Conservation (phyloP, 257 asterid genomes). For the Fraxinus cuspidata region DNA sequence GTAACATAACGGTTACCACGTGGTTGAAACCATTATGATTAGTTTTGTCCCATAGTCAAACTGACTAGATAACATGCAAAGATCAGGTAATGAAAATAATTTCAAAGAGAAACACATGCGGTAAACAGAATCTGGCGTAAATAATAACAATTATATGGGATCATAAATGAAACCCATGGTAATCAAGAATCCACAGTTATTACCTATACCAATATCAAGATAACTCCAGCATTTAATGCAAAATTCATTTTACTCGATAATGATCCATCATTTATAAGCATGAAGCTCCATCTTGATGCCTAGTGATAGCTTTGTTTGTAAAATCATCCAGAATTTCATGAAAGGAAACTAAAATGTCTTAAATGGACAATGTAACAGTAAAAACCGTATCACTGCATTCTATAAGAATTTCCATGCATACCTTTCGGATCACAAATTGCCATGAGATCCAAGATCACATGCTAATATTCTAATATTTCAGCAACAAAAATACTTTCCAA, state of each 20-base stretch:
- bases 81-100: not conserved
- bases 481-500: not conserved
- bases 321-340: not conserved
- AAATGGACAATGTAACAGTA: slow-evolving; percentile 13
- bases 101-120: not conserved
- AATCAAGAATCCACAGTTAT: slow-evolving; percentile 3
- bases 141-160: slow-evolving; percentile 7
- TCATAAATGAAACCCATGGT: not conserved
- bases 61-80: not conserved
- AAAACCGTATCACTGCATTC: slow-evolving; percentile 2
- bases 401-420: not conserved
- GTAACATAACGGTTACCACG: not conserved
- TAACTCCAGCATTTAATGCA: not conserved
- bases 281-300: not conserved
- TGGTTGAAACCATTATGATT: not conserved
- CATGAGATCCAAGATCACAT: not conserved
- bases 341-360: slow-evolving; percentile 5
- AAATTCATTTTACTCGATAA: not conserved
- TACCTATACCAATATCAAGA: slow-evolving; percentile 11
- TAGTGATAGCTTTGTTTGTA: not conserved
- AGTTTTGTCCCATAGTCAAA: not conserved
- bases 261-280: not conserved
- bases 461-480: not conserved
- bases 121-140: not conserved
- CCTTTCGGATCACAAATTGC: not conserved